Percentiles rank a stretch among this genome's conserved stretches.
Conservation (phyloP, 2,329 filamentous ascomycete species). For the Stagonosporopsis vannaccii region DNA sequence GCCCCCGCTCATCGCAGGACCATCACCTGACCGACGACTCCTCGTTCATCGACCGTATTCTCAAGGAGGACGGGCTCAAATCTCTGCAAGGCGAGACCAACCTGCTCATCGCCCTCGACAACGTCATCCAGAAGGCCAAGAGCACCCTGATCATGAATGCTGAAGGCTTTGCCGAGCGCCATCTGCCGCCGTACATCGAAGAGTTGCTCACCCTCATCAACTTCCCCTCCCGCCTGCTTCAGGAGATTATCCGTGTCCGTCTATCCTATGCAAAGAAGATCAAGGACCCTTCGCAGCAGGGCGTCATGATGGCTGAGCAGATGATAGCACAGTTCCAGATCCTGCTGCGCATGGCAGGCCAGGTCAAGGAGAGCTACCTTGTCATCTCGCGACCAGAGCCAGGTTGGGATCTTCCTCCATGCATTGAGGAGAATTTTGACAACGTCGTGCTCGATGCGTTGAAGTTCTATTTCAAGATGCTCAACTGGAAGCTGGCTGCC, state of each 20-base stretch:
- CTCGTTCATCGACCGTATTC: constrained; percentile 89
- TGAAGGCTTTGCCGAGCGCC: constrained; percentile 81
- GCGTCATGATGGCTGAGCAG: constrained; percentile 92
- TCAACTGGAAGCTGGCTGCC: constrained; percentile 96
- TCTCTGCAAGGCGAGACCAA: constrained; percentile 86
- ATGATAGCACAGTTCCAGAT: constrained; percentile 98
- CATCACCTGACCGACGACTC: constrained; percentile 86
- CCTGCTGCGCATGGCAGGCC: constrained; percentile 86
- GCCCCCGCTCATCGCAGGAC: constrained; percentile 70
- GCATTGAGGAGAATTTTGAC: constrained; percentile 96
- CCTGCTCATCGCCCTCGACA: constrained; percentile 83
- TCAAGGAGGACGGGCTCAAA: constrained; percentile 95
- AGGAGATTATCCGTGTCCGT: constrained; percentile 93
- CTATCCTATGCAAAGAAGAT: constrained; percentile 92
- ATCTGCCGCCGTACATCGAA: constrained; percentile 95
- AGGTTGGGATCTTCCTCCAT: constrained; percentile 94
- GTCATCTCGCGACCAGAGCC: constrained; percentile 84
- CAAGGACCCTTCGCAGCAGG: constrained; percentile 92
- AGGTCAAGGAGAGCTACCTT: constrained; percentile 89
- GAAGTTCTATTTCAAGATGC: constrained; percentile 98
- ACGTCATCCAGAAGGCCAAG: constrained; percentile 93
- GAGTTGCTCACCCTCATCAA: constrained; percentile 96
- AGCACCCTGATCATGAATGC: constrained; percentile 87
- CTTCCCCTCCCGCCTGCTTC: constrained; percentile 92
- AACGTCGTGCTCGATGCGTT: constrained; percentile 88